A percentile compares a stretch with the other conserved stretches of the same genome.
phyloP scores from a whole-genome alignment of 2,329 filamentous ascomycete genomes.

The Alternaria alternata region DNA sequence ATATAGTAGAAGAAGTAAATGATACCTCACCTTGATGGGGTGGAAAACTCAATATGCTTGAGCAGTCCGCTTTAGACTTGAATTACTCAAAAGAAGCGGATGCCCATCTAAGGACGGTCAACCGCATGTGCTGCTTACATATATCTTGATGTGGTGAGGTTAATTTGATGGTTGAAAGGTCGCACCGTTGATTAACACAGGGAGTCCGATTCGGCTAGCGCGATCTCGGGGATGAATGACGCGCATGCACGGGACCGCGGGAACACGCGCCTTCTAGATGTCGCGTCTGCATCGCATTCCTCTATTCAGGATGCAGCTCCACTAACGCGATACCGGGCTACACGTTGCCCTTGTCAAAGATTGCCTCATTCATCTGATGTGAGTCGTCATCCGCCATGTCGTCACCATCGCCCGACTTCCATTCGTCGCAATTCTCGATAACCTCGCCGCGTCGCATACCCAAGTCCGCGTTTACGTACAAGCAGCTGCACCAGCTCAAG shows the following conservation, averaged over 20 bases:
- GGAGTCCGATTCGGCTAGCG: constrained; percentile 21
- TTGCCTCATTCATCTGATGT: constrained; percentile 1
- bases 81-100: background rate
- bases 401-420: constrained; percentile 57
- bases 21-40: background rate
- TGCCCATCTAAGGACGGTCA: background rate
- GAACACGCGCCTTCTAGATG: constrained; percentile 35
- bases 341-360: background rate
- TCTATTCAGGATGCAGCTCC: constrained; percentile 3
- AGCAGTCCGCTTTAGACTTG: background rate
- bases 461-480: constrained; percentile 82
- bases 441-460: constrained; percentile 45
- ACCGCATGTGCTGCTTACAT: background rate
- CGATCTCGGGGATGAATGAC: constrained; percentile 39
- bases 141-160: background rate
- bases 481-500: constrained; percentile 79
- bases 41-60: background rate
- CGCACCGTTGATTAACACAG: background rate
- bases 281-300: constrained; percentile 12
- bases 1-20: background rate
- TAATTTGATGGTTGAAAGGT: background rate
- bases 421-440: constrained; percentile 57
- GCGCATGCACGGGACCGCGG: constrained; percentile 46
- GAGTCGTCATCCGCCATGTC: constrained; percentile 48
- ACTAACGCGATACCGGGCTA: background rate